Evolutionary conservation across 306 rosid genomes (phyloP), one percentile per base, ranked within the genome.

Genomic region (Sicyos edulis): DNA sequence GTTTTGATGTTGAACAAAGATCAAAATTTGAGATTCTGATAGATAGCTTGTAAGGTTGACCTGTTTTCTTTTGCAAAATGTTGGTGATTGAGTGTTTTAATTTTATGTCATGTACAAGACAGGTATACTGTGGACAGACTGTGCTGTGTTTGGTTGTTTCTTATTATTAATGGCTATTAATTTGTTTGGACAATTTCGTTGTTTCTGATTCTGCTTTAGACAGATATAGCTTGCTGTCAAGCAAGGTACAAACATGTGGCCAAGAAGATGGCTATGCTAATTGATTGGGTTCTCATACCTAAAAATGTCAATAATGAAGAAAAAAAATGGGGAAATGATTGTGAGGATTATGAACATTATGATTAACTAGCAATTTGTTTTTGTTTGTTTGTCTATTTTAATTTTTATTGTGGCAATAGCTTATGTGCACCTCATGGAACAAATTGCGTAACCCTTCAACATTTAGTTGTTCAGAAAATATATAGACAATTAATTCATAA

Each of bases 101-200:
- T 37, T 37, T 37, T 5, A n/a, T 37, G 42, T 37, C 42, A 37
- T 37, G 42, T 37, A 37, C 42, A 61, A 47, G 6, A 26, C 19
- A 66, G 72, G 40, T 66, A 42, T 57, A 24, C 10, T 66, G 37
- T 42, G 26, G 54, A 66, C 72, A 68, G 57, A 14, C n/a, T 13
- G 4, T 37, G 2, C 0, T 66, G 71, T 68, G 20, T 49, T 68
- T 68, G 44, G 73, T 11, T 22, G 55, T 29, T 68, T 24, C 19
- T n/a, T n/a, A n/a, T 66, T 22, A 37, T 37, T 5, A 47, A 22
- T 14, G 13, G 14, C 44, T 68, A 21, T 68, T 68, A 21, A 68
- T 68, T 68, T 68, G 44, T 52, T 68, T 22, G 56, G 21, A 49
- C 22, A 7, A 22, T 67, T 67, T 22, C 13, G 72, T 4, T 47